Evolutionary conservation across 202 grass and related monocot genomes (phyloP).

Genomic region (Dendrocalamus latiflorus): DNA sequence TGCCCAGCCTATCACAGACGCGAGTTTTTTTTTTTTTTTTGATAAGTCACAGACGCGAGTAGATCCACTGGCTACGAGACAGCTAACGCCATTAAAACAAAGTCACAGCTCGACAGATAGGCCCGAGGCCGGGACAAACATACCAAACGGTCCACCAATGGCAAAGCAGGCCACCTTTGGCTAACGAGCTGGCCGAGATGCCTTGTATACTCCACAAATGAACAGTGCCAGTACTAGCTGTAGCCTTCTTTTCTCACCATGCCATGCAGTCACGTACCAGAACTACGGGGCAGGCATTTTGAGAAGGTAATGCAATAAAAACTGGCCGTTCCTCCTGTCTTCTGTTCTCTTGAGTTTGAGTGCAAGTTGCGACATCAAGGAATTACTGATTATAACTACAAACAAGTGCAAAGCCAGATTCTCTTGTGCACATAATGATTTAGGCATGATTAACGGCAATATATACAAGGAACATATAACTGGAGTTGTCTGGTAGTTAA

Average conservation of each 20-base stretch:
- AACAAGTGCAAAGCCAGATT: neutral
- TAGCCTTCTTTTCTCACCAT: neutral
- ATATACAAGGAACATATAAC: neutral
- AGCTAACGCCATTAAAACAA: slow-evolving; percentile 29
- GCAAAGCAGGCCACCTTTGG: neutral
- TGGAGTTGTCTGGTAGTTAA: slow-evolving; percentile 10
- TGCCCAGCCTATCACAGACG: neutral
- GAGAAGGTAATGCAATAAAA: neutral
- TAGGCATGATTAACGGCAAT: neutral
- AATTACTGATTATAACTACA: neutral
- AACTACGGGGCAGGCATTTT: neutral
- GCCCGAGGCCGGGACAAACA: neutral
- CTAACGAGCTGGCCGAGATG: neutral
- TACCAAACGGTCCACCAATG: slow-evolving; percentile 25
- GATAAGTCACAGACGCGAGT: neutral
- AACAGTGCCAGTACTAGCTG: neutral
- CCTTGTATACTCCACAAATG: too few relatives aligned
- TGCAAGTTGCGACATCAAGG: neutral
- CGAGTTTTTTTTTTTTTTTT: too few relatives aligned
- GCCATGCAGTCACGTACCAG: neutral
- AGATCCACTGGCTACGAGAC: slow-evolving; percentile 26
- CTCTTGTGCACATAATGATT: neutral
- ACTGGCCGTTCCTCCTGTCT: neutral
- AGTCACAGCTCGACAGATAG: slow-evolving; percentile 31
- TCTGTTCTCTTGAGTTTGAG: neutral